These are phyloP conservation scores for Petunia axillaris DNA, from an alignment of 257 asterid species.

Conservation along the genomic window DNA sequence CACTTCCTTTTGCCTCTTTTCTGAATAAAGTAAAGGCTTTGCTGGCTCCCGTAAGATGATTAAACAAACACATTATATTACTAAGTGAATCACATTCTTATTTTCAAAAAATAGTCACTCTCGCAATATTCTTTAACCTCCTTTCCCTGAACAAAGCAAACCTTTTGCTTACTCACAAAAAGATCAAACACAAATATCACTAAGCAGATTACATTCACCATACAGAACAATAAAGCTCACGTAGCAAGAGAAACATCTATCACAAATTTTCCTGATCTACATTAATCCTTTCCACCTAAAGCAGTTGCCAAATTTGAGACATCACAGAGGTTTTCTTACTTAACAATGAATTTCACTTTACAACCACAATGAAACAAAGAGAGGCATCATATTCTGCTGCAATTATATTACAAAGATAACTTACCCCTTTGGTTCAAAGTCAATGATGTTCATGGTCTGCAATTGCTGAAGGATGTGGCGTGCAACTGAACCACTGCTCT, in stretches of 20 bases:
- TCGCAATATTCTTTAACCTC: too few species aligned
- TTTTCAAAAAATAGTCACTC: background rate
- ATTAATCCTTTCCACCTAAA: background rate
- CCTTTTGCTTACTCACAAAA: background rate
- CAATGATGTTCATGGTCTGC: too few species aligned
- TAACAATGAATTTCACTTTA: slow-evolving; percentile 62
- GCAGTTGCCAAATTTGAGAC: background rate
- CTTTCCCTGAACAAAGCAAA: background rate
- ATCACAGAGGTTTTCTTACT: slow-evolving; percentile 53
- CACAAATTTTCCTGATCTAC: background rate
- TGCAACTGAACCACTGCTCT: too few species aligned
- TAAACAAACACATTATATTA: background rate
- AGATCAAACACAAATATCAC: background rate
- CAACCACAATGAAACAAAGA: slow-evolving; percentile 73
- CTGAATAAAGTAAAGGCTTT: background rate
- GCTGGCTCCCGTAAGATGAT: background rate
- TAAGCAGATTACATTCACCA: background rate
- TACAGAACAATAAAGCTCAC: background rate
- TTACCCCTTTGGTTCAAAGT: slow-evolving; percentile 69
- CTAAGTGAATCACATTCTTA: background rate
- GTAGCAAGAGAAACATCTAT: background rate
- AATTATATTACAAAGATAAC: slow-evolving; percentile 66
- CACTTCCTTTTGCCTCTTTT: background rate
- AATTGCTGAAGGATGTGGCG: too few species aligned
- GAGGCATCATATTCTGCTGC: slow-evolving; percentile 74